A percentile compares a stretch with the other conserved stretches of the same genome.
These are phyloP conservation scores for Penicillium sp. DNA, from an alignment of 2,329 filamentous ascomycete genomes.

Conservation along the genomic window DNA sequence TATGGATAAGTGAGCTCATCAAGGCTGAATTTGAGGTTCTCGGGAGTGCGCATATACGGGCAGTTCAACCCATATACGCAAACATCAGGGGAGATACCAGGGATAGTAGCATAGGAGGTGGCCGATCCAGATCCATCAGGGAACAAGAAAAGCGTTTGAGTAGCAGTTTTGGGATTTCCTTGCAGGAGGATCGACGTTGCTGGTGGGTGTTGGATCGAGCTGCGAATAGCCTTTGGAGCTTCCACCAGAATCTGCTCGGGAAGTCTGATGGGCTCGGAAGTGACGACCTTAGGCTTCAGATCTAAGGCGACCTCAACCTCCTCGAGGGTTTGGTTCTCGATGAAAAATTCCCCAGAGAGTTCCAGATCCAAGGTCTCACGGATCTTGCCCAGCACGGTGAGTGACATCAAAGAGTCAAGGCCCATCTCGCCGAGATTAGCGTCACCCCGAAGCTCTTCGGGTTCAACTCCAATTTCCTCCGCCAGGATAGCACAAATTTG, in stretches of 20 bases:
- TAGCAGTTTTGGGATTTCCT: slow-evolving; percentile 49
- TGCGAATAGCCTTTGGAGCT: slow-evolving; percentile 24
- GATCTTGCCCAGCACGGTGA: slow-evolving; percentile 51
- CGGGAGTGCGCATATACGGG: slow-evolving; percentile 50
- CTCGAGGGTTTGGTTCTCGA: slow-evolving; percentile 48
- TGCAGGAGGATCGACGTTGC: slow-evolving; percentile 50
- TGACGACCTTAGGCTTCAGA: slow-evolving; percentile 41
- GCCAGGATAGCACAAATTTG: slow-evolving; percentile 47
- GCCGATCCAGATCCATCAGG: slow-evolving; percentile 53
- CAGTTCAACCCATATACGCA: slow-evolving; percentile 50
- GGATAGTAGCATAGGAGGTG: slow-evolving; percentile 51
- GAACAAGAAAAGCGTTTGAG: slow-evolving; percentile 48
- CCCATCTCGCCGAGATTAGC: slow-evolving; percentile 49
- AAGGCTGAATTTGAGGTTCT: slow-evolving; percentile 41
- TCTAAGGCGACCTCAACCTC: slow-evolving; percentile 46
- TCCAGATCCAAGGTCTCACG: slow-evolving; percentile 49
- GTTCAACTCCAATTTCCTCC: slow-evolving; percentile 50
- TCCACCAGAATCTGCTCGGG: slow-evolving; percentile 30
- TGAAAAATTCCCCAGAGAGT: slow-evolving; percentile 49
- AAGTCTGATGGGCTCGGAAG: slow-evolving; percentile 27
- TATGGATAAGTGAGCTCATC: slow-evolving; percentile 44
- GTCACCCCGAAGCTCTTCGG: slow-evolving; percentile 45
- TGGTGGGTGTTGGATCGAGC: slow-evolving; percentile 36
- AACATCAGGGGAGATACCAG: slow-evolving; percentile 45
- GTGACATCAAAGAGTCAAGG: slow-evolving; percentile 52